A percentile compares a stretch with the other conserved stretches of the same genome.
Evolutionary conservation across 768 basidiomycete genomes (phyloP).

Genomic region (Mycena capillaripes): DNA sequence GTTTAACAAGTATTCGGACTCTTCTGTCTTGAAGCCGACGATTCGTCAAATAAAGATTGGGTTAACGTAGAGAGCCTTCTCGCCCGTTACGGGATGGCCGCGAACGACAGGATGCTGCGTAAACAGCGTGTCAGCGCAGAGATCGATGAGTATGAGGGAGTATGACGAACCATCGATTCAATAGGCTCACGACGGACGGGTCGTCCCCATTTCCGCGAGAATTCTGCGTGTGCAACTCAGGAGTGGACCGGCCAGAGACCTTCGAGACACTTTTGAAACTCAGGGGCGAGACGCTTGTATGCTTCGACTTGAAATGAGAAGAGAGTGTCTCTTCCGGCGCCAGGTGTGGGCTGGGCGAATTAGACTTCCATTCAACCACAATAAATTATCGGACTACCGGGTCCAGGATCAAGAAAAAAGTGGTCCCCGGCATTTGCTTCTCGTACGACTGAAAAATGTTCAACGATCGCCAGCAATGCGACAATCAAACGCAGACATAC

Average conservation of each 20-base stretch:
- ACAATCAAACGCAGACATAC: slow-evolving; percentile 43
- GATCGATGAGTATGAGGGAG: slow-evolving; percentile 3
- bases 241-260: slow-evolving; percentile 70
- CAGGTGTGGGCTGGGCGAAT: slow-evolving; percentile 48
- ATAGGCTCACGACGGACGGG: slow-evolving; percentile 65
- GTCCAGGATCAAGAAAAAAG: slow-evolving; percentile 70
- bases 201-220: slow-evolving; percentile 56
- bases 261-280: slow-evolving; percentile 69
- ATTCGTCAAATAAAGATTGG: slow-evolving; percentile 66
- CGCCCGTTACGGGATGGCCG: slow-evolving; percentile 71
- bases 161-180: slow-evolving; percentile 53
- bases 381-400: slow-evolving; percentile 42
- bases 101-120: slow-evolving; percentile 67
- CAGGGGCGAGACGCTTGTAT: slow-evolving; percentile 69
- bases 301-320: slow-evolving; percentile 72
- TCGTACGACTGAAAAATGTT: slow-evolving; percentile 60
- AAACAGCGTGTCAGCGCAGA: not conserved
- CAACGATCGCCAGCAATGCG: not conserved
- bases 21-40: slow-evolving; percentile 68
- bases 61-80: slow-evolving; percentile 73
- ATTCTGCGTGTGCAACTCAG: slow-evolving; percentile 64
- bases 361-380: not conserved
- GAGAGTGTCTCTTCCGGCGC: slow-evolving; percentile 64
- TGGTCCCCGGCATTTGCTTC: slow-evolving; percentile 67
- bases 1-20: slow-evolving; percentile 67